These are phyloP conservation scores for Ilex aquifolium DNA, from an alignment of 257 asterid genomes.

Conservation along the genomic window DNA sequence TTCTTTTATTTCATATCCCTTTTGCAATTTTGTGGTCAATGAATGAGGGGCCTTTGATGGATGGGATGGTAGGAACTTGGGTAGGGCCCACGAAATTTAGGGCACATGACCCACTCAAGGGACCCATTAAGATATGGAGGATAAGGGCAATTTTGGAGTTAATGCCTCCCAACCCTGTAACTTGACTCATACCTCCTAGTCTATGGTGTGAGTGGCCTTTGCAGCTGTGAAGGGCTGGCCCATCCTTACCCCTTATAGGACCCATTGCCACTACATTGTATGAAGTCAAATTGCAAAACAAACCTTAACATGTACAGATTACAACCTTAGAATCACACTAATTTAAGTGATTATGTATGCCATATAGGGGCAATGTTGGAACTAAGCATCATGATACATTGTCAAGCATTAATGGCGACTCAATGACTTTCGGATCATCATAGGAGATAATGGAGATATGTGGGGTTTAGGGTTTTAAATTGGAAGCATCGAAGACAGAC, in stretches of 20 bases:
- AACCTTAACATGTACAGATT: too few species aligned
- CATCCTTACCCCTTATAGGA: too few species aligned
- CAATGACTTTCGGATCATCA: neutral
- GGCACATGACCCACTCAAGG: constrained; percentile 2
- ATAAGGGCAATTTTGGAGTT: constrained; percentile 9
- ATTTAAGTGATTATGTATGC: neutral
- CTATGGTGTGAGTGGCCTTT: neutral
- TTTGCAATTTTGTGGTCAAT: constrained; percentile 15
- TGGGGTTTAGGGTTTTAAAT: neutral
- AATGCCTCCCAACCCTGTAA: constrained; percentile 22
- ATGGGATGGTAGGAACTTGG: neutral
- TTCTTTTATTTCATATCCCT: neutral
- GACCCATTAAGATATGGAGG: constrained; percentile 15
- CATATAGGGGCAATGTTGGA: neutral
- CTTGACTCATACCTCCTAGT: neutral
- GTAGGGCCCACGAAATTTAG: constrained; percentile 13
- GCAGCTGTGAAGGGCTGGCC: too few species aligned
- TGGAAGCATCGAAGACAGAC: constrained; percentile 30
- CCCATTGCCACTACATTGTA: too few species aligned
- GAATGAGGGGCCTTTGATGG: constrained; percentile 6
- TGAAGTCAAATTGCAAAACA: neutral
- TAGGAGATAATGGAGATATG: too few species aligned
- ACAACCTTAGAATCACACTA: too few species aligned
- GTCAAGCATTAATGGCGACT: constrained; percentile 13
- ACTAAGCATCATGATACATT: neutral